Base-by-base conservation (phyloP, 257 asterid genomes). In the Nicotiana paniculata region DNA sequence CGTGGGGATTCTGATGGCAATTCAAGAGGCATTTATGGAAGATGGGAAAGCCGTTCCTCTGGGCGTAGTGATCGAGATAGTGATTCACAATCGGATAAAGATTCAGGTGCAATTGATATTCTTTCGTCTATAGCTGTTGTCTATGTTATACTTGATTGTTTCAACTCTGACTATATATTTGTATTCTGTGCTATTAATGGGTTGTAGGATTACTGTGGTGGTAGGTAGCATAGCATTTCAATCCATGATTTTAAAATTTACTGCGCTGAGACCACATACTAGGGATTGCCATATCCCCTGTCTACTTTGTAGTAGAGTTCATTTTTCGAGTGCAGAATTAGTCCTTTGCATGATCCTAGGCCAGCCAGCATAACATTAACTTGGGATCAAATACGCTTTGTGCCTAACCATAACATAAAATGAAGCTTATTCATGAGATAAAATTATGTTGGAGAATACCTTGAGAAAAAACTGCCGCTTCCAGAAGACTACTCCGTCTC, bases 21-120 rank as follows among this genome's bases (percentile, higher is more conserved):
- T 79, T 77, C 92, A 79, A 90, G 92, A 67, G 86, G 90, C 81
- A 84, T 16, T 82, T 85, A 90, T 83, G 97, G 95, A 54, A 91
- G 95, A 86, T 93, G 97, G 95, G 97, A 92, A 48, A 88, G 84
- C 84, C 98, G 95, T 82, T 84, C 93, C 54, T 88, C 96, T 76
- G 90, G 83, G 28, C 90, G 91, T 58, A 89, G 90, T 87, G 97
- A 95, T 80, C 94, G 90, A 75, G 97, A 95, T 59, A 88, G 86
- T 82, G 98, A 92, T 84, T 85, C 94, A 28, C 97, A 90, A 82
- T 90, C 97, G 72, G 97, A 91, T 83, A 86, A 80, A 88, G 98
- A 92, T 86, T 90, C 98, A 90, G 98, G 98, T 93, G 83, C 65
- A 63, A 66, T 81, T 79, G 55, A 78, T 68, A 79, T 81, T 81